Conservation (phyloP, 1,139 yeast genomes). For the Pneumocystis jirovecii region DNA sequence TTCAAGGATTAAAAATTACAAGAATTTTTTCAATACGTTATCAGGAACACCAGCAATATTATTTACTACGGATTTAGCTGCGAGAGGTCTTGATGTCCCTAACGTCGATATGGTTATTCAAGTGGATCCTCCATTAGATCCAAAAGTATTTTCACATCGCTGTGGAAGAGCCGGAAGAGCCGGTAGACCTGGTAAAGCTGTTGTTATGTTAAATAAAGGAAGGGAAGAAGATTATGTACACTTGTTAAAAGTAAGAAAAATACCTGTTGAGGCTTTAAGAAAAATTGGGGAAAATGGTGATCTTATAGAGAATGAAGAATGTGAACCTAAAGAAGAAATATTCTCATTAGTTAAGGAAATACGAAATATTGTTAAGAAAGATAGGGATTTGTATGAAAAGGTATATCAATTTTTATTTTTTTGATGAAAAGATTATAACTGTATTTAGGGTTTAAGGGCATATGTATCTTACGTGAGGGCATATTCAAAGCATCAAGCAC, state of each 20-base stretch:
- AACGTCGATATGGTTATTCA: constrained; percentile 82
- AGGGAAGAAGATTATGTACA: constrained; percentile 72
- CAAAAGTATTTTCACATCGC: constrained; percentile 73
- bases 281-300: constrained; percentile 3
- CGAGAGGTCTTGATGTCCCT: constrained; percentile 85
- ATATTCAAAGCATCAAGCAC: constrained; percentile 80
- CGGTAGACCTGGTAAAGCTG: constrained; percentile 63
- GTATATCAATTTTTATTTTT: constrained; percentile 8
- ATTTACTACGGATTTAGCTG: constrained; percentile 47
- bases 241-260: constrained; percentile 62
- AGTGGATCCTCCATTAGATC: constrained; percentile 81
- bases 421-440: background rate
- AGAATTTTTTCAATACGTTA: constrained; percentile 35
- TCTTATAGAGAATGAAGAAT: constrained; percentile 17
- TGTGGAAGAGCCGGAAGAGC: constrained; percentile 93
- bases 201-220: constrained; percentile 53
- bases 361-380: background rate
- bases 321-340: constrained; percentile 1
- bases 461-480: constrained; percentile 74
- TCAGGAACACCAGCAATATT: constrained; percentile 39
- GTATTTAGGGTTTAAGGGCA: constrained; percentile 42
- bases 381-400: constrained; percentile 5
- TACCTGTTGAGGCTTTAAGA: constrained; percentile 28
- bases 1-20: constrained; percentile 58
- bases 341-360: constrained; percentile 8